These are phyloP conservation scores for Podospora pseudocomata DNA, from an alignment of 495 filamentous ascomycete species.

Conservation along the genomic window DNA sequence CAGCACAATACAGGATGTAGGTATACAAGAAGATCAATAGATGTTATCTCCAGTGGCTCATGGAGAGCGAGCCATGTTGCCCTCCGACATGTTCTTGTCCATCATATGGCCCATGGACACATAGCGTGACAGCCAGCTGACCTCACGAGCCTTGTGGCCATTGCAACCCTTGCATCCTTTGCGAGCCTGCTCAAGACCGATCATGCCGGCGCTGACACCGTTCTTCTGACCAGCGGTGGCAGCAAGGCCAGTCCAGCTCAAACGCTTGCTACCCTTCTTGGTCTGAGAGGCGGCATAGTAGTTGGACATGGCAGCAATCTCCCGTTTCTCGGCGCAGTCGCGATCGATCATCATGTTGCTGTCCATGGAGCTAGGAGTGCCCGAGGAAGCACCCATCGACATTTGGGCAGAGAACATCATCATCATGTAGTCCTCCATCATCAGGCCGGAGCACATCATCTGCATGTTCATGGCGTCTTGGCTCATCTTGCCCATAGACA, in stretches of 20 bases:
- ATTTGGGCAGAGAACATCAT: conserved; percentile 31
- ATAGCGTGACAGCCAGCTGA: conserved; percentile 31
- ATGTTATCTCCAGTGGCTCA: background rate
- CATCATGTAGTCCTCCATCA: conserved; percentile 30
- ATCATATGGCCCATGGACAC: conserved; percentile 5
- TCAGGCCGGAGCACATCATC: conserved; percentile 18
- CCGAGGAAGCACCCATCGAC: conserved; percentile 11
- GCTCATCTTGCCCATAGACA: background rate
- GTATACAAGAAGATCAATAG: background rate
- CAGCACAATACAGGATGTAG: background rate
- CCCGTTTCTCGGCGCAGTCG: conserved; percentile 39
- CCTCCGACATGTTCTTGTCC: background rate
- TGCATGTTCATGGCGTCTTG: background rate
- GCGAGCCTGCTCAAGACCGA: conserved; percentile 31
- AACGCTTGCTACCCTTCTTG: conserved; percentile 28
- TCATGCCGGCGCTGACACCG: conserved; percentile 27
- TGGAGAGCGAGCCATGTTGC: background rate
- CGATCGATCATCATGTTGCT: conserved; percentile 32
- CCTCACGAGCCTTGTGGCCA: conserved; percentile 27
- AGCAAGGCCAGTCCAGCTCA: conserved; percentile 38
- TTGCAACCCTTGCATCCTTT: conserved; percentile 27
- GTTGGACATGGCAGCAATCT: conserved; percentile 36
- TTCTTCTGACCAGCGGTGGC: conserved; percentile 25
- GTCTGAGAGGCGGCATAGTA: conserved; percentile 26
- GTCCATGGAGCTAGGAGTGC: conserved; percentile 19